phyloP scores from a whole-genome alignment of 805 yeast genomes.

The Novakomyces olei region DNA sequence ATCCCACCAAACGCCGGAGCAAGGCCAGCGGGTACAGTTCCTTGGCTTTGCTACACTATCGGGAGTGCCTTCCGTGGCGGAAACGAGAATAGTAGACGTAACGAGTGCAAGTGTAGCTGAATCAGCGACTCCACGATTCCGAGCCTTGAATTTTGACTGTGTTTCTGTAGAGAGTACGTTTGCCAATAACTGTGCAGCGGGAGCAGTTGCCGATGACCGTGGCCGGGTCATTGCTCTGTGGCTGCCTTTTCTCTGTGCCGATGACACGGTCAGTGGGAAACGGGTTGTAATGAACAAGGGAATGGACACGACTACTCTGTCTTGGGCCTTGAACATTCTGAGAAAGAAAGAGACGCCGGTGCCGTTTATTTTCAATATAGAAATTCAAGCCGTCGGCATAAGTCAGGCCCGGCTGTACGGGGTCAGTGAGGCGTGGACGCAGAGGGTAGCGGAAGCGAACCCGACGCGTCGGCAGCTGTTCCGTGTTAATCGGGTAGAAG shows the following conservation, averaged over 20 bases:
- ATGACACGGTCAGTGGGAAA: slow-evolving; percentile 26
- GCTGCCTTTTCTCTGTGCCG: slow-evolving; percentile 66
- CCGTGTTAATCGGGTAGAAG: slow-evolving; percentile 45
- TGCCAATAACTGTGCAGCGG: slow-evolving; percentile 55
- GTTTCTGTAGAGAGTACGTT: slow-evolving; percentile 50
- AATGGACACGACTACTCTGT: slow-evolving; percentile 46
- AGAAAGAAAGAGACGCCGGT: slow-evolving; percentile 29
- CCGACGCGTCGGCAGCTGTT: slow-evolving; percentile 52
- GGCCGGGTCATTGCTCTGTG: slow-evolving; percentile 71
- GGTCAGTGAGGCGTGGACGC: slow-evolving; percentile 70
- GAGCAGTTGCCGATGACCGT: slow-evolving; percentile 51
- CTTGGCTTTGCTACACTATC: slow-evolving; percentile 56
- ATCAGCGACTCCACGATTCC: slow-evolving; percentile 52
- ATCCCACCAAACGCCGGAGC: slow-evolving; percentile 30
- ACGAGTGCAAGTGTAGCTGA: slow-evolving; percentile 54
- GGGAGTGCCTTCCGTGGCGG: slow-evolving; percentile 49
- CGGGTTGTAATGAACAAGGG: slow-evolving; percentile 56
- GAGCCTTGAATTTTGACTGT: slow-evolving; percentile 68
- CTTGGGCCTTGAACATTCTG: slow-evolving; percentile 32
- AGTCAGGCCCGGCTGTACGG: slow-evolving; percentile 65
- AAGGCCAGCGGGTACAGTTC: slow-evolving; percentile 60
- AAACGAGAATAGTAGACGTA: slow-evolving; percentile 56
- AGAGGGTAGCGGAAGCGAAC: slow-evolving; percentile 37
- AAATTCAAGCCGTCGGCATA: slow-evolving; percentile 43
- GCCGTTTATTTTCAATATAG: slow-evolving; percentile 53